Evolutionary conservation across 2,329 filamentous ascomycete genomes (phyloP).

Genomic region (Sclerotinia trifoliorum): DNA sequence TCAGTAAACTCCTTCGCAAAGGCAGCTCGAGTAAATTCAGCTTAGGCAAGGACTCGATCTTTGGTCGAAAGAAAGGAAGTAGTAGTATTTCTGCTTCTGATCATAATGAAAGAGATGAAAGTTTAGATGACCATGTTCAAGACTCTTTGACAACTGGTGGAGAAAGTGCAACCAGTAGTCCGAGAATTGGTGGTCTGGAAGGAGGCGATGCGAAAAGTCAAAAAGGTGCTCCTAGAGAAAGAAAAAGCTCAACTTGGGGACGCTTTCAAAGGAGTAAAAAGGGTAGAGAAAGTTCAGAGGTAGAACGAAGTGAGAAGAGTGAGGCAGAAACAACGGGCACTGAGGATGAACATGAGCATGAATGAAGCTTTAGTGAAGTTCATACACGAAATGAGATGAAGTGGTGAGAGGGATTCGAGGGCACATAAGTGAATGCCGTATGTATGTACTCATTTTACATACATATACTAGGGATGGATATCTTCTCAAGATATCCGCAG

Average conservation of each 20-base stretch:
- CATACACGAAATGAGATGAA: neutral
- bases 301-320: conserved; percentile 36
- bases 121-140: conserved; percentile 53
- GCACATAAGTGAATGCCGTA: neutral
- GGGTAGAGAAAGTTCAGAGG: conserved; percentile 37
- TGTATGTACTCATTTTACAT: neutral
- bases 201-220: conserved; percentile 46
- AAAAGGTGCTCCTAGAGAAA: conserved; percentile 35
- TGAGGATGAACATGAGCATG: conserved; percentile 33
- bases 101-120: conserved; percentile 56
- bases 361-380: neutral
- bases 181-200: conserved; percentile 53
- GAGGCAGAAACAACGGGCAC: conserved; percentile 36
- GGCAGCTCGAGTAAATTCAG: conserved; percentile 66
- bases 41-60: conserved; percentile 55
- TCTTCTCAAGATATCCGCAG: neutral
- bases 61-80: conserved; percentile 54
- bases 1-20: conserved; percentile 61
- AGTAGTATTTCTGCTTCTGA: conserved; percentile 55
- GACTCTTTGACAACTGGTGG: conserved; percentile 42
- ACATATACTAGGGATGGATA: neutral
- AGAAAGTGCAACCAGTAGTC: conserved; percentile 47
- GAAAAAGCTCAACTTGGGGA: conserved; percentile 37
- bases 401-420: no score
- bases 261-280: conserved; percentile 36